Conservation (phyloP, 805 yeast species). For the Metschnikowia kunwiensis region DNA sequence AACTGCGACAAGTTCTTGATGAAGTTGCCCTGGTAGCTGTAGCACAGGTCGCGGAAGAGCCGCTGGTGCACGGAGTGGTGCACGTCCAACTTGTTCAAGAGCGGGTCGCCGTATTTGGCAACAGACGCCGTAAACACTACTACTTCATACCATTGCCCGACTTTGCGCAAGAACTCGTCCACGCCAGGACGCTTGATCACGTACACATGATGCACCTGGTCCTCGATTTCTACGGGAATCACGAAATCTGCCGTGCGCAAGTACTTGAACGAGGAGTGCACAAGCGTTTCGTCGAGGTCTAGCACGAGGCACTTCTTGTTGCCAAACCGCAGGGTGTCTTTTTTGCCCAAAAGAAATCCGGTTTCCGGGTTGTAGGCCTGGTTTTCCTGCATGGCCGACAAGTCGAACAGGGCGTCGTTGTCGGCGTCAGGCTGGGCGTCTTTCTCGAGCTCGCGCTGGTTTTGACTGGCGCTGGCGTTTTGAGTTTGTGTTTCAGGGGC, state of each 20-base stretch:
- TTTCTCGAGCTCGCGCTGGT: slow-evolving; percentile 9
- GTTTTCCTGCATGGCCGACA: slow-evolving; percentile 65
- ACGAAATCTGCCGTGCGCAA: slow-evolving; percentile 93
- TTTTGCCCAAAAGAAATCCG: slow-evolving; percentile 63
- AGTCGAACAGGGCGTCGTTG: slow-evolving; percentile 40
- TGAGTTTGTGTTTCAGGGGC: no score
- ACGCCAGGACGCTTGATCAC: slow-evolving; percentile 98
- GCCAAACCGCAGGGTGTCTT: slow-evolving; percentile 43
- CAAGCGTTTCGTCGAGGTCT: slow-evolving; percentile 94
- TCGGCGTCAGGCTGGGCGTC: slow-evolving; percentile 27
- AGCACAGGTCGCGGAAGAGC: slow-evolving; percentile 91
- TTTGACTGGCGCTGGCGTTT: not conserved
- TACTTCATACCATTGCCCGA: slow-evolving; percentile 86
- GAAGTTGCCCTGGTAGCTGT: slow-evolving; percentile 89
- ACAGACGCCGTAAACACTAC: slow-evolving; percentile 98
- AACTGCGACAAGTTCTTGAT: slow-evolving; percentile 91
- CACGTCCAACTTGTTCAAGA: slow-evolving; percentile 83
- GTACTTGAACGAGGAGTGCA: slow-evolving; percentile 91
- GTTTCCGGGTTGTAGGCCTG: slow-evolving; percentile 62
- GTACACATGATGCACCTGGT: slow-evolving; percentile 87
- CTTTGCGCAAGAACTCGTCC: slow-evolving; percentile 80
- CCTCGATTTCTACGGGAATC: slow-evolving; percentile 95
- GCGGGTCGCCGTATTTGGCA: slow-evolving; percentile 92
- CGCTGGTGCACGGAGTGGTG: slow-evolving; percentile 80
- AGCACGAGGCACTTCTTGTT: slow-evolving; percentile 82